Percentiles rank a stretch among this genome's conserved stretches.
phyloP scores from a whole-genome alignment of 345 rosid species.

The Eucalyptus curtisii region DNA sequence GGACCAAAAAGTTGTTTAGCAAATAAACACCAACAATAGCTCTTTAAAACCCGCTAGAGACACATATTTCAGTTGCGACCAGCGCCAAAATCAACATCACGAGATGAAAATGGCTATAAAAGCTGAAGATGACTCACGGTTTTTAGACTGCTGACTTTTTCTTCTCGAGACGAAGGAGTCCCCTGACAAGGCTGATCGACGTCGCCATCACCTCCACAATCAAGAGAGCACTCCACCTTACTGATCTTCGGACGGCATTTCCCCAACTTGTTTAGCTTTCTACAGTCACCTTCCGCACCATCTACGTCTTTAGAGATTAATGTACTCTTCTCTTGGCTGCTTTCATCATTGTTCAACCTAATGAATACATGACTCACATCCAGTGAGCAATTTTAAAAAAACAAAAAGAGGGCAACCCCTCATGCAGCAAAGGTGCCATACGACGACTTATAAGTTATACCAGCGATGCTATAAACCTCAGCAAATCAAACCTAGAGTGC shows the following conservation, averaged over 20 bases:
- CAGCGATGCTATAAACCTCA: neutral
- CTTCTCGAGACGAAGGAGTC: constrained; percentile 65
- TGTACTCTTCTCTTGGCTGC: constrained; percentile 37
- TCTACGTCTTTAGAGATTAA: constrained; percentile 41
- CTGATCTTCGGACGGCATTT: constrained; percentile 56
- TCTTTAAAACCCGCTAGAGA: neutral
- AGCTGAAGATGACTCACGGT: constrained; percentile 39
- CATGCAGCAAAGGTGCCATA: neutral
- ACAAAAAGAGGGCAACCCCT: neutral
- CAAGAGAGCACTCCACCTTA: constrained; percentile 51
- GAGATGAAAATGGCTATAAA: neutral
- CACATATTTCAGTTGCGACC: neutral
- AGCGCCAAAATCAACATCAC: neutral
- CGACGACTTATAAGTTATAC: neutral
- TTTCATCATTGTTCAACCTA: constrained; percentile 50
- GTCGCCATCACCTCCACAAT: constrained; percentile 69
- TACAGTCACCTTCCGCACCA: constrained; percentile 43
- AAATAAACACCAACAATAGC: neutral
- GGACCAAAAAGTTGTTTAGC: neutral
- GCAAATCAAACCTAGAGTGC: neutral
- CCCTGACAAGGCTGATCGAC: constrained; percentile 66
- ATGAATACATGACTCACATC: neutral
- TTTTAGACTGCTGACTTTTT: constrained; percentile 95
- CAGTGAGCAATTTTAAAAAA: neutral
- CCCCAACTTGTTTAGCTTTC: constrained; percentile 38